Conservation (phyloP, 176 grass and related monocot species). For the Lolium rigidum region DNA sequence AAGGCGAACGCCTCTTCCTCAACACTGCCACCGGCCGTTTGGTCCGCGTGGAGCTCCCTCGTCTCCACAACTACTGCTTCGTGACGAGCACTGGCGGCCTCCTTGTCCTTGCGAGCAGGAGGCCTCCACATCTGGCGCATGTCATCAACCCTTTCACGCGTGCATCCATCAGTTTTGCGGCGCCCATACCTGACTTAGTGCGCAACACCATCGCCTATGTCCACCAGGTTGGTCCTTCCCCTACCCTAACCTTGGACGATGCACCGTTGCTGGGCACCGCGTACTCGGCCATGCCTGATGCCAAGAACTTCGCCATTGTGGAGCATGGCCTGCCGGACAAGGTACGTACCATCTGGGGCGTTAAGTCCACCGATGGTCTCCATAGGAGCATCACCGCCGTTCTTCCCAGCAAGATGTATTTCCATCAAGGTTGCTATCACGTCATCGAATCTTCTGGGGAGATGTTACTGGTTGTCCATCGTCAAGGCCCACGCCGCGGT, state of each 20-base stretch:
- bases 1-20: too few relatives aligned
- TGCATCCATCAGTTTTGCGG: background rate
- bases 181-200: background rate
- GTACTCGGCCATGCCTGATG: background rate
- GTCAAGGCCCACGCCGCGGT: too few relatives aligned
- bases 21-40: background rate
- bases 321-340: background rate
- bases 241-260: background rate
- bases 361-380: background rate
- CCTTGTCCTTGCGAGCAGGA: background rate
- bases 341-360: background rate
- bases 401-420: too few relatives aligned
- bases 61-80: too few relatives aligned
- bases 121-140: background rate
- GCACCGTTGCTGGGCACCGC: background rate
- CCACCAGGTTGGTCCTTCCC: background rate
- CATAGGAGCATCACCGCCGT: background rate
- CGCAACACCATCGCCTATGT: background rate
- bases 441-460: too few relatives aligned
- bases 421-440: too few relatives aligned
- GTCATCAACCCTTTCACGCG: background rate
- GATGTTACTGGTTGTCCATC: too few relatives aligned
- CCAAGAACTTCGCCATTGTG: background rate
- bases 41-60: background rate
- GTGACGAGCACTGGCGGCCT: background rate